phyloP scores from a whole-genome alignment of 371 early-diverging fungal species.

The Funneliformis caledonium region DNA sequence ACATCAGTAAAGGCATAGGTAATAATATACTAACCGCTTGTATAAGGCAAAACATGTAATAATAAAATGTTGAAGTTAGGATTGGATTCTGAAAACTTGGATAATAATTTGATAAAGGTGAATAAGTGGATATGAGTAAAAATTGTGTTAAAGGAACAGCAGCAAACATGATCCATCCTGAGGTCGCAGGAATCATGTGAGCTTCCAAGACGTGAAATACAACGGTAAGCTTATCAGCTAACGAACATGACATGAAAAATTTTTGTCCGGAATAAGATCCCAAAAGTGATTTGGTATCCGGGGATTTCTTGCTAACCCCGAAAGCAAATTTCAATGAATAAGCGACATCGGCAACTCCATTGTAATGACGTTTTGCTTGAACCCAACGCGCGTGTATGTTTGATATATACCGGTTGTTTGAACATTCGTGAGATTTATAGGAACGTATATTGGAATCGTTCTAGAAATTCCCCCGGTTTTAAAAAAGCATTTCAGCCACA shows the following conservation, averaged over 20 bases:
- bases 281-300: neutral
- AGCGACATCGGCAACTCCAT: constrained; percentile 63
- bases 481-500: constrained; percentile 83
- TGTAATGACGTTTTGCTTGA: constrained; percentile 74
- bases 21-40: constrained; percentile 54
- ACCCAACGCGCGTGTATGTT: constrained; percentile 67
- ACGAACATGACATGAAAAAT: constrained; percentile 36
- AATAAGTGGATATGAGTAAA: constrained; percentile 52
- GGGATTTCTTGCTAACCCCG: neutral
- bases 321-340: constrained; percentile 51
- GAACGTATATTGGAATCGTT: constrained; percentile 72
- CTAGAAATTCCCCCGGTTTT: constrained; percentile 69
- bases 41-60: constrained; percentile 54
- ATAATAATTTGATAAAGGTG: constrained; percentile 48
- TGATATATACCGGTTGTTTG: constrained; percentile 61
- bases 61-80: constrained; percentile 52
- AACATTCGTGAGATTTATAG: constrained; percentile 77
- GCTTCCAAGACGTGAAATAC: constrained; percentile 56
- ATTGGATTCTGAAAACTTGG: constrained; percentile 53
- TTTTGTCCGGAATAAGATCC: neutral
- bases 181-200: constrained; percentile 57
- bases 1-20: constrained; percentile 55
- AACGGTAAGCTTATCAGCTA: constrained; percentile 52
- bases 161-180: constrained; percentile 62
- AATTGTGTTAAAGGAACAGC: constrained; percentile 59